Evolutionary conservation across 495 filamentous ascomycete species (phyloP).

Genomic region (Neurospora sp.): DNA sequence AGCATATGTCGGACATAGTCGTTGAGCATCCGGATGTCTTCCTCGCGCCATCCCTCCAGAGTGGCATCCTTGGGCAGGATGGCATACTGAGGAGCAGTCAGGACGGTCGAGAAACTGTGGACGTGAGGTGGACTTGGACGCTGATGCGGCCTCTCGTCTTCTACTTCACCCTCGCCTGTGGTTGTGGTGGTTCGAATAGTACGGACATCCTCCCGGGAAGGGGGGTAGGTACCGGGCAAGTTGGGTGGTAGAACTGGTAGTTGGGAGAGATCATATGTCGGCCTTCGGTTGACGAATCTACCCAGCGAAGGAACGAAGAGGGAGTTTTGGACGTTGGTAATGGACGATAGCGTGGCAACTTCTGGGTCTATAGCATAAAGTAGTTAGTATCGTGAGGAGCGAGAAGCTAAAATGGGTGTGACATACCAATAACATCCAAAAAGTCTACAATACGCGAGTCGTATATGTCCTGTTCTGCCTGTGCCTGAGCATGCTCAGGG

Average conservation of each 20-base stretch:
- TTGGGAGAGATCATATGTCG: conserved; percentile 61
- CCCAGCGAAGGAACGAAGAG: conserved; percentile 66
- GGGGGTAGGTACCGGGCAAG: conserved; percentile 13
- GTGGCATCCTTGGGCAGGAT: conserved; percentile 53
- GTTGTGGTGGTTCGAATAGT: neutral
- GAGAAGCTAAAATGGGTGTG: neutral
- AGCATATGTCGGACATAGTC: conserved; percentile 76
- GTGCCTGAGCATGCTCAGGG: conserved; percentile 10
- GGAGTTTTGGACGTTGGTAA: conserved; percentile 74
- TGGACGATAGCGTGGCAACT: conserved; percentile 59
- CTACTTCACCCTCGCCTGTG: neutral
- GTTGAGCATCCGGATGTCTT: conserved; percentile 62
- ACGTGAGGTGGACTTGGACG: conserved; percentile 5
- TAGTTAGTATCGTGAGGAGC: neutral
- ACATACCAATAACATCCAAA: conserved; percentile 60
- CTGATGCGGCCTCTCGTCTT: neutral
- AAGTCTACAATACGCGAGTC: conserved; percentile 55
- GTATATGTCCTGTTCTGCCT: conserved; percentile 24
- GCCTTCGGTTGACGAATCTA: conserved; percentile 53
- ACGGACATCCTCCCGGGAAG: conserved; percentile 10
- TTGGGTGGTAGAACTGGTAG: conserved; percentile 5
- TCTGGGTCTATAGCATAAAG: conserved; percentile 49
- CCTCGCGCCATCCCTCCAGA: conserved; percentile 56
- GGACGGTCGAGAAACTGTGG: conserved; percentile 33
- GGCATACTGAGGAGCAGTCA: conserved; percentile 42